Base-by-base conservation (phyloP, 1,284 basidiomycete genomes). In the Flammula alnicola region DNA sequence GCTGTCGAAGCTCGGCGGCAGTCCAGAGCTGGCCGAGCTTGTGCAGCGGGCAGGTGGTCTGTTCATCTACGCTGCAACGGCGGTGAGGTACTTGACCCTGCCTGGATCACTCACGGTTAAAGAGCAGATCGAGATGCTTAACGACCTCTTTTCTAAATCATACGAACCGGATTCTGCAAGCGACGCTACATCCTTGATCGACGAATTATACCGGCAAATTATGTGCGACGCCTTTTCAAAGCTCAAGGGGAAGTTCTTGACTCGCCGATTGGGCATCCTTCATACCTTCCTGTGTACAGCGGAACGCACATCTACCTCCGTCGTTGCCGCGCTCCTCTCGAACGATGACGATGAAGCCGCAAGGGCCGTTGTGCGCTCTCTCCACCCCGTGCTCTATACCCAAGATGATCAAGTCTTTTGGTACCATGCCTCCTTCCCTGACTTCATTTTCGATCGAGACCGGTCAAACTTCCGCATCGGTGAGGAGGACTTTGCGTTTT, bases 351-450 rank as follows among this genome's bases (percentile, higher is more conserved):
- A 50, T 33, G 46, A 36, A 7, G 29, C 27, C 12, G 52, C 46
- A 26, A 33, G 32, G 19, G 29, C 27, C 19, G 37, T 60, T 44
- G 27, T 53, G 16, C 9, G 42, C 3, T 22, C 22, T 12, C 57
- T 61, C 6, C 51, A 57, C 44, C 43, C 59, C 17, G 57, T 61
- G 5, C 55, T 61, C 9, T 61, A 56, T 31, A 36, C 26, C 16
- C 32, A 53, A 54, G 42, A 54, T 10, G 25, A 35, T 12, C 33
- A 26, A 1, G 36, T 61, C 19, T 50, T 55, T 33, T 61, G 53
- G 55, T 61, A 59, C 41, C 55, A 61, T 38, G 36, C 56, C 10
- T 60, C 56, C 5, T 60, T 59, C 36, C 54, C 48, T 12, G 57
- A 59, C 47, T 59, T 59, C 30, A 51, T 60, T 6, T 57, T 57